Evolutionary conservation across 2,329 filamentous ascomycete genomes (phyloP), one percentile per base, ranked within the genome.

Genomic region (Penicillium sp.): DNA sequence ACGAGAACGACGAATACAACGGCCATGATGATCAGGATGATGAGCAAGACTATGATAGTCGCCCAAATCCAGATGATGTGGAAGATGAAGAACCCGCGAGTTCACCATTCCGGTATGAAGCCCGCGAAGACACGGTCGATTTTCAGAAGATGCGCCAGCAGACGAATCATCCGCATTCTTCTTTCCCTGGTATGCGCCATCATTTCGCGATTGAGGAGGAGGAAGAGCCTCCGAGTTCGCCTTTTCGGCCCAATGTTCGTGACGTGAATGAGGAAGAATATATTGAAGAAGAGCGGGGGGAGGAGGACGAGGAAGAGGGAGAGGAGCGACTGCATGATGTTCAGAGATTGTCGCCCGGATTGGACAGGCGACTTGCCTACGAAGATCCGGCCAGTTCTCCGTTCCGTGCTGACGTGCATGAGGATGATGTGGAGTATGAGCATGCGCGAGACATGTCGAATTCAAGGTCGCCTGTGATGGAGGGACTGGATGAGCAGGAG

Each of bases 21-120:
- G 59, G 58, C 38, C 48, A 56, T 11, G 42, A 58, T 32, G 29
- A 32, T 32, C 29, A 11, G 8, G 4, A 7, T 7, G 3, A 32
- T 4, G 29, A 32, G 7, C 29, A 11, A 37, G 47, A 53, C 11
- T 43, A 56, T 5, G 50, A 53, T 4, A 49, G 56, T 37, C 53
- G 59, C 34, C 57, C 59, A 5, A 35, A 48, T 26, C 49, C 58
- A 18, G 55, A 65, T 25, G 27, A 48, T 5, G 50, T 54, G 18
- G 57, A 57, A 33, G 48, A 56, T 9, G 41, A 56, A 36, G 49
- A 54, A 9, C 51, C 56, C 5, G 63, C 62, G 7, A 72, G 68
- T 44, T 72, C 69, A 1, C 69, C 69, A 0, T 72, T 71, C 39
- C 65, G 65, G 27, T 58, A 55, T 12, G 58, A 65, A 29, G 63